These are phyloP conservation scores for Talaromyces rugulosus DNA, from an alignment of 2,329 filamentous ascomycete genomes.

Conservation along the genomic window DNA sequence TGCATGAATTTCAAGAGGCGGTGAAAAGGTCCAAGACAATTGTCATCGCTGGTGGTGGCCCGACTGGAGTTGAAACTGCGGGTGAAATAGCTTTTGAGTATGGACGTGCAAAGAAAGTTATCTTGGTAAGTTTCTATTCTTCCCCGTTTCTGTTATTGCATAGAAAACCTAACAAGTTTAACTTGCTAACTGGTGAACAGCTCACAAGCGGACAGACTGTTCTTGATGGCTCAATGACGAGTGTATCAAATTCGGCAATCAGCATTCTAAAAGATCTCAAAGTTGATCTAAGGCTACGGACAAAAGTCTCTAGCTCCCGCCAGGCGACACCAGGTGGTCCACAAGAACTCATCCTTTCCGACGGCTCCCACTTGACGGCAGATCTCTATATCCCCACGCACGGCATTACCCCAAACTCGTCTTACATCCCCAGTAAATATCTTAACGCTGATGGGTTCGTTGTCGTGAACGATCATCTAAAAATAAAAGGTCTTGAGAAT, in stretches of 20 bases:
- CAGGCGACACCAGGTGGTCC: background rate
- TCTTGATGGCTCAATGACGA: constrained; percentile 2
- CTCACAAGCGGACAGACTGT: constrained; percentile 6
- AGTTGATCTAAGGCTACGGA: constrained; percentile 5
- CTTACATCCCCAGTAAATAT: constrained; percentile 4
- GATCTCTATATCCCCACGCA: constrained; percentile 10
- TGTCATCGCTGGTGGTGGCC: constrained; percentile 7
- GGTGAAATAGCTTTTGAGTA: constrained; percentile 10
- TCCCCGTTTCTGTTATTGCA: background rate
- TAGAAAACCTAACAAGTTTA: background rate
- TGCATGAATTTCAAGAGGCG: constrained; percentile 2
- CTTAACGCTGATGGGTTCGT: constrained; percentile 8
- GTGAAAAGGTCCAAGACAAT: constrained; percentile 9
- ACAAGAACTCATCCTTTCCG: constrained; percentile 8
- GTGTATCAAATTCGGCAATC: constrained; percentile 10
- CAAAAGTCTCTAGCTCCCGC: constrained; percentile 1
- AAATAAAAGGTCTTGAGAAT: constrained; percentile 9
- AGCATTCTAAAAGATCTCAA: constrained; percentile 5
- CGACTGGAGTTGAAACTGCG: constrained; percentile 10
- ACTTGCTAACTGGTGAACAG: constrained; percentile 1
- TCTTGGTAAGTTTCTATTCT: background rate
- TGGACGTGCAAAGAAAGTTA: constrained; percentile 4
- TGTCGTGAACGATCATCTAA: constrained; percentile 7
- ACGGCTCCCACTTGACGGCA: constrained; percentile 1
- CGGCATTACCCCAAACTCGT: constrained; percentile 9